Evolutionary conservation across 345 rosid genomes (phyloP), one percentile per base, ranked within the genome.

Genomic region (Ceriops zippeliana): DNA sequence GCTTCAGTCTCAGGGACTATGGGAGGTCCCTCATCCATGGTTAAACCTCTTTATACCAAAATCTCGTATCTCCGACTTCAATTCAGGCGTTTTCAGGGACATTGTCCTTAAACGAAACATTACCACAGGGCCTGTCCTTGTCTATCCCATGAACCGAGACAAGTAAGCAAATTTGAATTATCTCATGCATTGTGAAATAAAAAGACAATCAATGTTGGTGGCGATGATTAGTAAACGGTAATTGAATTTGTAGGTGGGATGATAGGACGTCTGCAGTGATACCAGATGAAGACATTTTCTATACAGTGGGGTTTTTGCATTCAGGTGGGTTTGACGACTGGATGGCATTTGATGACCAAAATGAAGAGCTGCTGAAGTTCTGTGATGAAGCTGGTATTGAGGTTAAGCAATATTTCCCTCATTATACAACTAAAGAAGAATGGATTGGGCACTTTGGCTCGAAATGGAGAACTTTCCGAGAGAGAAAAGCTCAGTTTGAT

Each of bases 21-120:
- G 98, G 98, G 90, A 93, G 32, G 96, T 95, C 80, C 96, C 99
- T 52, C 99, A 95, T 80, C 99, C 99, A 34, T 95, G 99, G 99
- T 74, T 91, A 42, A 95, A 91, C 61, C 79, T 95, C 1, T 91
- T 95, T 27, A 72, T 95, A 21, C 97, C 99, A 4, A 79, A 72
- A 77, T 95, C 99, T 61, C 75, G 76, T 15, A 87, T 95, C 17
- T 26, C 47, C 1, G 85, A 84, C 51, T 91, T 95, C 84, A 79
- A 86, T 57, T 68, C 85, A 2, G 93, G 89, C 60, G 89, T 91
- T 69, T 83, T 95, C 77, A 80, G 53, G 56, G 81, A 75, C 68
- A 80, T 95, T 76, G 79, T 95, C 47, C 96, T 91, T 15, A 75
- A 80, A 67, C 81, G 80, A 24, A 88, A 83, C 70, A 76, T 91